phyloP scores from a whole-genome alignment of 2,329 filamentous ascomycete genomes.

The Penicillium sp. region DNA sequence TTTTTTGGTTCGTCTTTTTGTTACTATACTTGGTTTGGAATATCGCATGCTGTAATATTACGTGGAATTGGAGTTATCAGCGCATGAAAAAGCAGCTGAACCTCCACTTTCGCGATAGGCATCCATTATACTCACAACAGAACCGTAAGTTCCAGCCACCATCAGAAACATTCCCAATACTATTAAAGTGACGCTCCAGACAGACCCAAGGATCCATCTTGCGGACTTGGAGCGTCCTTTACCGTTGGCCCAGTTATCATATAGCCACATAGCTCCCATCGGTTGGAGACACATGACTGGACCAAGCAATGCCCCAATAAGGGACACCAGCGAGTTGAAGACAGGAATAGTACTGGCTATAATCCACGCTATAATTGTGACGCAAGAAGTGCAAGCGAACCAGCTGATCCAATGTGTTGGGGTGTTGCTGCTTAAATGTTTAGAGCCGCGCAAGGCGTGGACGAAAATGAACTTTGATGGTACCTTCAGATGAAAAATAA shows the following conservation, averaged over 20 bases:
- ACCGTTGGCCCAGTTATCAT: slow-evolving; percentile 35
- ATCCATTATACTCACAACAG: neutral
- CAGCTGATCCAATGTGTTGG: slow-evolving; percentile 23
- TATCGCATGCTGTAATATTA: no score
- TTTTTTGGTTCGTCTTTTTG: no score
- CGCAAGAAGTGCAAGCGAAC: slow-evolving; percentile 24
- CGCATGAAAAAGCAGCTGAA: neutral
- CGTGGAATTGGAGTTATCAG: neutral
- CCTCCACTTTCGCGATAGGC: neutral
- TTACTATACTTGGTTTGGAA: no score
- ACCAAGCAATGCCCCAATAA: slow-evolving; percentile 26
- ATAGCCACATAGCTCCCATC: slow-evolving; percentile 31
- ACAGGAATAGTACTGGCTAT: slow-evolving; percentile 27
- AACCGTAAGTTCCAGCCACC: neutral
- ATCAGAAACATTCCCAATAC: neutral
- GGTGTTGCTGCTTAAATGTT: slow-evolving; percentile 19
- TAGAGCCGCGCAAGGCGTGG: slow-evolving; percentile 18
- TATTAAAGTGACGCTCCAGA: neutral
- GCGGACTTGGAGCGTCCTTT: neutral
- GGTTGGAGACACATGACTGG: slow-evolving; percentile 24
- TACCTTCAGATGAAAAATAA: slow-evolving; percentile 4
- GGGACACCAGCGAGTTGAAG: slow-evolving; percentile 22
- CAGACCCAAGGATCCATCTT: neutral
- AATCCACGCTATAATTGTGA: slow-evolving; percentile 21
- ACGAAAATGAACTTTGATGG: slow-evolving; percentile 22